Conservation (phyloP, 257 asterid species). For the Fraxinus anomala region DNA sequence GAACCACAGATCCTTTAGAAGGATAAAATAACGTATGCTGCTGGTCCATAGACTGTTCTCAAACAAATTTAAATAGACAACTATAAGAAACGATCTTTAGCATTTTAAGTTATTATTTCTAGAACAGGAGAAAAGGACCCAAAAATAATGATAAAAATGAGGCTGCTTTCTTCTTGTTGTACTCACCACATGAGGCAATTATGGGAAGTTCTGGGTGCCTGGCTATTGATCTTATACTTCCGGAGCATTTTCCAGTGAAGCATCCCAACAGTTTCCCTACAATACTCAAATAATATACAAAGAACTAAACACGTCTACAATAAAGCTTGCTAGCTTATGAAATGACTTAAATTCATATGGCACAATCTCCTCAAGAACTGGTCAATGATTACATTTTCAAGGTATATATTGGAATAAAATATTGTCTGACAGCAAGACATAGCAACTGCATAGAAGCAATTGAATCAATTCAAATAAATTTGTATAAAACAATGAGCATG, state of each 20-base stretch:
- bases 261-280: slow-evolving; percentile 83
- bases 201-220: slow-evolving; percentile 82
- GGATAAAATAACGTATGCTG: not conserved
- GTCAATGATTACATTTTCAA: not conserved
- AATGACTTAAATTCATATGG: not conserved
- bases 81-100: not conserved
- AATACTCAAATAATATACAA: slow-evolving; percentile 10
- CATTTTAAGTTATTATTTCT: not conserved
- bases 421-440: not conserved
- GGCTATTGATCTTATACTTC: slow-evolving; percentile 86
- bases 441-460: not conserved
- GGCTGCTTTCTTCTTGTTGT: slow-evolving; percentile 1
- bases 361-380: not conserved
- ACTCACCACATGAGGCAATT: slow-evolving; percentile 93
- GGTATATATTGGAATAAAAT: slow-evolving; percentile 6
- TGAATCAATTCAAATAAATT: not conserved
- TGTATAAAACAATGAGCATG: not conserved
- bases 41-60: not conserved
- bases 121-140: not conserved
- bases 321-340: not conserved
- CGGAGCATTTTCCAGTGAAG: slow-evolving; percentile 88
- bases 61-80: not conserved
- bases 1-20: slow-evolving; percentile 4
- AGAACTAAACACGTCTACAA: not conserved
- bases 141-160: not conserved